phyloP scores from a whole-genome alignment of 345 rosid species.

The Eucalyptus lansdowneana region DNA sequence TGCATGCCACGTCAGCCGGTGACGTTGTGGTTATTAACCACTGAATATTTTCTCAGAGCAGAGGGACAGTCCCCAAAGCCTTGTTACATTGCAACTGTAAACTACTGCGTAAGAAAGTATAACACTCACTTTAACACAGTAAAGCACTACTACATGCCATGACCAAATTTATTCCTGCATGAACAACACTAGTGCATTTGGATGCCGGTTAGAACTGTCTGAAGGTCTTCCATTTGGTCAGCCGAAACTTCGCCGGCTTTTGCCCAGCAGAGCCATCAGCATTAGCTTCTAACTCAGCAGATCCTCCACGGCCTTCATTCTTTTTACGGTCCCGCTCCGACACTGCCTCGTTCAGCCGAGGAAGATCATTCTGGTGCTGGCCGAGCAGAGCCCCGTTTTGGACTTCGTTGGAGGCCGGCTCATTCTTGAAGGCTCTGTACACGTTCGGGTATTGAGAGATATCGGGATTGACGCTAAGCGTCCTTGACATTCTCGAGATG shows the following conservation, averaged over 20 bases:
- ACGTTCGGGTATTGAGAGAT: constrained; percentile 21
- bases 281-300: background rate
- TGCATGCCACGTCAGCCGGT: no score
- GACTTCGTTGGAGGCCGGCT: background rate
- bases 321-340: background rate
- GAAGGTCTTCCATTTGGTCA: background rate
- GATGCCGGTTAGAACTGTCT: background rate
- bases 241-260: background rate
- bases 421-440: constrained; percentile 9
- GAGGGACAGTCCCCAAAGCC: background rate
- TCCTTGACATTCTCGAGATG: constrained; percentile 1
- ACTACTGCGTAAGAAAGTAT: background rate
- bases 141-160: background rate
- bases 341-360: background rate
- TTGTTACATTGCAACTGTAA: background rate
- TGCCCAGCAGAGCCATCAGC: background rate
- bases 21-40: no score
- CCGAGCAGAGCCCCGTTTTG: background rate
- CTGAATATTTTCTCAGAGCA: background rate
- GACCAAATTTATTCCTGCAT: background rate
- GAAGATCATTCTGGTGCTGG: background rate
- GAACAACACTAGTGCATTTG: background rate
- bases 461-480: constrained; percentile 3
- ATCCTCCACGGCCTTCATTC: background rate
- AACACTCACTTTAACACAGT: background rate